Evolutionary conservation across 2,329 filamentous ascomycete species (phyloP).

Genomic region (Neofusicoccum kwambonambiense): DNA sequence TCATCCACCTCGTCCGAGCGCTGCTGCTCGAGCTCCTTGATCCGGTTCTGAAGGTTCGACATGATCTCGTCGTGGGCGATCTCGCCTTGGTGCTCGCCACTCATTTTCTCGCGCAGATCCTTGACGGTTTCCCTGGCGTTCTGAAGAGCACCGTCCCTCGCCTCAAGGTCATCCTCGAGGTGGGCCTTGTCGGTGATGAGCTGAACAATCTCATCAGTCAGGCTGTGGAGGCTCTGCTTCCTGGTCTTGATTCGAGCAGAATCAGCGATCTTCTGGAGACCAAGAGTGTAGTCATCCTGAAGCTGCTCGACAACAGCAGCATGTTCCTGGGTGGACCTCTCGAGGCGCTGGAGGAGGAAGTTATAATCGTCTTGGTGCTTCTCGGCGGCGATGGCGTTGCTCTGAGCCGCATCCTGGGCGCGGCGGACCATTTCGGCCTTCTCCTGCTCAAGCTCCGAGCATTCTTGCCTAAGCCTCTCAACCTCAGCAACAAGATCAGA

Average conservation of each 20-base stretch:
- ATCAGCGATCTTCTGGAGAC: slow-evolving; percentile 1
- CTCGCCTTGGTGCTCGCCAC: slow-evolving; percentile 3
- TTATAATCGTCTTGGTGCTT: slow-evolving; percentile 1
- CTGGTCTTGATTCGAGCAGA: slow-evolving; percentile 4
- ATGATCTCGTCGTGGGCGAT: slow-evolving; percentile 5
- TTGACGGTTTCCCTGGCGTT: neutral
- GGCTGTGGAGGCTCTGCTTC: slow-evolving; percentile 7
- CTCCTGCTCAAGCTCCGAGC: slow-evolving; percentile 6
- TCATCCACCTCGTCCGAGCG: slow-evolving; percentile 4
- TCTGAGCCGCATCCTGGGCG: slow-evolving; percentile 3
- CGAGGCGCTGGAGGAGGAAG: slow-evolving; percentile 6
- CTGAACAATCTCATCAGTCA: slow-evolving; percentile 1
- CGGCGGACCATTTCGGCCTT: slow-evolving; percentile 1
- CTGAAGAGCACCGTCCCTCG: neutral
- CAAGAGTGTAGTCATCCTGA: neutral
- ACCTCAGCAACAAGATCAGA: slow-evolving; percentile 13
- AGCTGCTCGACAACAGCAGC: neutral
- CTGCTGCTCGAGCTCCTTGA: slow-evolving; percentile 17
- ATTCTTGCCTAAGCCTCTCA: slow-evolving; percentile 4
- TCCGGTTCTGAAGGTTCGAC: slow-evolving; percentile 5
- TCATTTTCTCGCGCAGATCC: slow-evolving; percentile 12
- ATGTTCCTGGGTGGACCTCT: neutral
- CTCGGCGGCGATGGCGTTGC: neutral
- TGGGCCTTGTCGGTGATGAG: slow-evolving; percentile 3
- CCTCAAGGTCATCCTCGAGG: neutral